Base-by-base conservation (phyloP, 2,329 filamentous ascomycete genomes). In the Tolypocladium album region DNA sequence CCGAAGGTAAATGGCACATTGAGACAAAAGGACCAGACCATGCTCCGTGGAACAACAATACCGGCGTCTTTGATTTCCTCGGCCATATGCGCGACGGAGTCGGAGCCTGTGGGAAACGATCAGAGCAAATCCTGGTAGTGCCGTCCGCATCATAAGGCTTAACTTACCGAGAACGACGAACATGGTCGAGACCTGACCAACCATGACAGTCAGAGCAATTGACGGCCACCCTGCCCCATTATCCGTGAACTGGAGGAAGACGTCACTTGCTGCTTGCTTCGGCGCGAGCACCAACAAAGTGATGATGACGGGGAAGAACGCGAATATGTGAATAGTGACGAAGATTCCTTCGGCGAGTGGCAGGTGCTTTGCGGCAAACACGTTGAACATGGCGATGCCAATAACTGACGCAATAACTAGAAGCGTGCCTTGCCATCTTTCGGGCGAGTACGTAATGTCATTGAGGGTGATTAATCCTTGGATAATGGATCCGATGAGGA, bases 401-500 rank as follows among this genome's bases (percentile, higher is more conserved):
- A 61, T 60, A 22, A 62, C 60, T 6, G 59, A 58, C 11, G 55
- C 60, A n/a, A 60, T 58, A 8, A 62, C 55, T 22, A 62, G 55
- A 7, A 63, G 58, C 4, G 61, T 61, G 27, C 47, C 61, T 38
- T 63, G 58, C 58, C 61, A 60, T 11, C 58, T 24, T 4, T 42
- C 27, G 4, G 60, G 47, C 9, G 34, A 9, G 38, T 63, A 62
- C 4, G 42, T 24, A 13, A 38, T 20, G 56, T 63, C 42, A 12
- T 63, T 76, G 22, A 79, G 61, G 15, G 72, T 68, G 1, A 77
- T 63, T 2, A 80, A 69, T 1, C 76, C 77, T 62, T 81, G 75
- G 27, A 80, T 76, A 47, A 79, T 71, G 11, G 75, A 77, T 5
- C 75, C 76, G 0, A 75, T 70, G 7, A 81, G 69, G 50, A 78